phyloP scores from a whole-genome alignment of 2,329 filamentous ascomycete genomes.

The Neonectria punicea region DNA sequence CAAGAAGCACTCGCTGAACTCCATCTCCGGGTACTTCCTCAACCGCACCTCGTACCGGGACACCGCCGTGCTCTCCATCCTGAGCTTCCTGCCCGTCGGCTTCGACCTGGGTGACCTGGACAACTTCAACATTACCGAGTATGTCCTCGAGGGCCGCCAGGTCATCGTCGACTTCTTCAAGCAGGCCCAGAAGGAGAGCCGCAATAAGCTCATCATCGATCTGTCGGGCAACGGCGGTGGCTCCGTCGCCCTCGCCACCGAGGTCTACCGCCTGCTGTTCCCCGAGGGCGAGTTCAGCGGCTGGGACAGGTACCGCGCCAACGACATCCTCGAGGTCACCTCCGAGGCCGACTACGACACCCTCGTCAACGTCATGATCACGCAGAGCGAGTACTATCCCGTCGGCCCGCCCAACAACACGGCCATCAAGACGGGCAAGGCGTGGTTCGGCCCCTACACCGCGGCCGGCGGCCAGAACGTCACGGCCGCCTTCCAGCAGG shows the following conservation, averaged over 20 bases:
- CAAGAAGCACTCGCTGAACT: constrained; percentile 26
- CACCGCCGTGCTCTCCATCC: constrained; percentile 37
- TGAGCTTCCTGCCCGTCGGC: constrained; percentile 38
- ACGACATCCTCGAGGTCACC: constrained; percentile 31
- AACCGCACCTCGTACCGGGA: constrained; percentile 31
- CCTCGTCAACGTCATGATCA: constrained; percentile 28
- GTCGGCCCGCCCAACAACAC: constrained; percentile 21
- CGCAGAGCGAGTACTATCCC: constrained; percentile 24
- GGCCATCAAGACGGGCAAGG: constrained; percentile 31
- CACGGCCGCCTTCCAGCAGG: constrained; percentile 32
- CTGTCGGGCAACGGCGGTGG: constrained; percentile 39
- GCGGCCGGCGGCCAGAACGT: constrained; percentile 34
- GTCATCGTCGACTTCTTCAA: constrained; percentile 34
- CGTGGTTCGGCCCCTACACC: constrained; percentile 38
- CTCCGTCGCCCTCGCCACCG: constrained; percentile 32
- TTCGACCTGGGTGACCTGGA: neutral
- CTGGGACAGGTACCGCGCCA: constrained; percentile 38
- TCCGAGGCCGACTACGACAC: constrained; percentile 32
- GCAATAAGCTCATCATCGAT: constrained; percentile 41
- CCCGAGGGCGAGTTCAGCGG: constrained; percentile 32
- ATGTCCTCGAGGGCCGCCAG: constrained; percentile 31
- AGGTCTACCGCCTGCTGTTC: constrained; percentile 37
- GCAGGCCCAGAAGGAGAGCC: constrained; percentile 30
- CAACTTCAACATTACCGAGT: constrained; percentile 23
- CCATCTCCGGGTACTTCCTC: constrained; percentile 36